Evolutionary conservation across 1,284 basidiomycete genomes (phyloP).

Genomic region (Coniferiporia weirii): DNA sequence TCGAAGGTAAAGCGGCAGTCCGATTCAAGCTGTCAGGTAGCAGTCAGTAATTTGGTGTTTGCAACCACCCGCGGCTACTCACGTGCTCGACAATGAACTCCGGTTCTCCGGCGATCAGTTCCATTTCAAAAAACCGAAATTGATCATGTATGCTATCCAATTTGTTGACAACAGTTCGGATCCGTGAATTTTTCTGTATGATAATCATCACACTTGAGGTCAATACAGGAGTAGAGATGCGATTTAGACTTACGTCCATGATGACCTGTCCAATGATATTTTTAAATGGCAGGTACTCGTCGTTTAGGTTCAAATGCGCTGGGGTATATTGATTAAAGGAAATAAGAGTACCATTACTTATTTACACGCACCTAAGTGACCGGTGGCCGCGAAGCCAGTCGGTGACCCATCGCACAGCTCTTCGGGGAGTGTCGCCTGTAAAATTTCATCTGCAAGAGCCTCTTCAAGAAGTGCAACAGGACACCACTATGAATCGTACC

Average conservation of each 20-base stretch:
- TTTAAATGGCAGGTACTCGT: slow-evolving; percentile 90
- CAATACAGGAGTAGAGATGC: neutral
- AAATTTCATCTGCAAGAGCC: slow-evolving; percentile 57
- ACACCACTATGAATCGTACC: slow-evolving; percentile 39
- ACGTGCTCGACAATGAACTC: slow-evolving; percentile 86
- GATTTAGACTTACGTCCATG: slow-evolving; percentile 61
- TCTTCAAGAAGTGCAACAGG: neutral
- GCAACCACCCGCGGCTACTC: slow-evolving; percentile 23
- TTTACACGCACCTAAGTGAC: slow-evolving; percentile 74
- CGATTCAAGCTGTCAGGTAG: slow-evolving; percentile 60
- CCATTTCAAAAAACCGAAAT: slow-evolving; percentile 97
- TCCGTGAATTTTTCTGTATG: slow-evolving; percentile 71
- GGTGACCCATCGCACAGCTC: slow-evolving; percentile 76
- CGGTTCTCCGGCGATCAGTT: slow-evolving; percentile 86
- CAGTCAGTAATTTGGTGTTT: slow-evolving; percentile 5
- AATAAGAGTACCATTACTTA: neutral
- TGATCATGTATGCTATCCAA: slow-evolving; percentile 81
- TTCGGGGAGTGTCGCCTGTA: slow-evolving; percentile 75
- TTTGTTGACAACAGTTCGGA: slow-evolving; percentile 96
- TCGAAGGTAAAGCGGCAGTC: slow-evolving; percentile 90
- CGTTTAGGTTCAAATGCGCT: slow-evolving; percentile 88
- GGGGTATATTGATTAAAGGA: slow-evolving; percentile 1
- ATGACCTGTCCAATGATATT: slow-evolving; percentile 88
- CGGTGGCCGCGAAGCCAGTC: slow-evolving; percentile 82
- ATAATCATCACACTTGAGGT: neutral